Evolutionary conservation across 331 rosid species (phyloP), one percentile per base, ranked within the genome.

Genomic region (Acacia pycnantha): DNA sequence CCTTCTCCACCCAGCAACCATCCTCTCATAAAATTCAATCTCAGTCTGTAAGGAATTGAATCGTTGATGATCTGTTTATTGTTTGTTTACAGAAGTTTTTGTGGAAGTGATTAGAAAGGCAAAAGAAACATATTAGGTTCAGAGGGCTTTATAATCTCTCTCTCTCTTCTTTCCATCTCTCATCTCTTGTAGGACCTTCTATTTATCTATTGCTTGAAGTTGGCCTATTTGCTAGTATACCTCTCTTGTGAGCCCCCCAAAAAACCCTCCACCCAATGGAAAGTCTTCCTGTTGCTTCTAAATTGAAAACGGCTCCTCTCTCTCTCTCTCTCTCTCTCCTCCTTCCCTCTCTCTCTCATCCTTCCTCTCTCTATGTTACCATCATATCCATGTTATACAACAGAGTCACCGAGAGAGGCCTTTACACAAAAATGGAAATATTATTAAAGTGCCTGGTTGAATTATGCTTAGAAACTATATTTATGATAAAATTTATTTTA

Each of bases 1-100:
- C 77, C 97, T 88, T 88, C 98, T 92, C 99, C 99, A 96, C 44
- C 98, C 97, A 27, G 90, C 81, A 91, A 91, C 97, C 95, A 92
- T 92, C 59, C 53, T 84, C 70, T 82, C 66, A 19, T n/a, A 51
- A 11, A 9, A 46, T 51, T 61, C 67, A 50, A 27, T 47, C 68
- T 4, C 48, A 48, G n/a, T 31, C 26, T 10, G 10, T 41, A 46
- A 29, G 68, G 40, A 64, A 69, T 67, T 87, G 47, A 81, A 64
- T 48, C 83, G 31, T 6, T 21, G 76, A 14, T 21, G 71, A 14
- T 77, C 22, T 33, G 21, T 37, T 73, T 69, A 19, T 61, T 61
- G 65, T 4, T 71, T 71, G 85, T 46, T 73, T 79, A 71, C n/a
- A 67, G 75, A 29, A 61, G 77, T 6, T 16, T 21, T 19, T 19